These are phyloP conservation scores for Xylaria sp. DNA, from an alignment of 2,329 filamentous ascomycete species.

Conservation along the genomic window DNA sequence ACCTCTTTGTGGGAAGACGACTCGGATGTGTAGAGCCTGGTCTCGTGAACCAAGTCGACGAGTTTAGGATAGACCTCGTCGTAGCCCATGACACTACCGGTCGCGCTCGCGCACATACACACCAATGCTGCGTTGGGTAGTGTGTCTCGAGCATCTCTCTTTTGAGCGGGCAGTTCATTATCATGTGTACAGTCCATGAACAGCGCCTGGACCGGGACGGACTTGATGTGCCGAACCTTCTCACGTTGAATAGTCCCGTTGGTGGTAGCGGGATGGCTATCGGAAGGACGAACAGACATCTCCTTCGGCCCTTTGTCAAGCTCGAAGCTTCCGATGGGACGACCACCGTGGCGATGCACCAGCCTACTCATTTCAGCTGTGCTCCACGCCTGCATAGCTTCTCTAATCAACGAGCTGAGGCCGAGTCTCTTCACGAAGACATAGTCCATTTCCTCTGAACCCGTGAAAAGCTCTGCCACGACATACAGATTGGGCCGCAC, in stretches of 20 bases:
- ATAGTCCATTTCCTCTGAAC: slow-evolving; percentile 93
- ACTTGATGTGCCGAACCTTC: slow-evolving; percentile 73
- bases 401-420: slow-evolving; percentile 84
- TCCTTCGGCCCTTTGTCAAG: slow-evolving; percentile 74
- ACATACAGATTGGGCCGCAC: slow-evolving; percentile 85
- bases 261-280: slow-evolving; percentile 26
- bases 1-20: slow-evolving; percentile 59
- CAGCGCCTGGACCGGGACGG: slow-evolving; percentile 83
- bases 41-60: slow-evolving; percentile 91
- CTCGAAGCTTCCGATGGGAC: slow-evolving; percentile 95
- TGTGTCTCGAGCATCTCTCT: slow-evolving; percentile 88
- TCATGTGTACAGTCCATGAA: slow-evolving; percentile 99
- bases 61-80: slow-evolving; percentile 93
- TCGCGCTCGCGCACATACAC: slow-evolving; percentile 91
- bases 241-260: slow-evolving; percentile 46
- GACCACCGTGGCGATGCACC: slow-evolving; percentile 87
- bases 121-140: slow-evolving; percentile 90
- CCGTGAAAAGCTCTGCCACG: slow-evolving; percentile 91
- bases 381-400: slow-evolving; percentile 98
- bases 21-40: slow-evolving; percentile 70
- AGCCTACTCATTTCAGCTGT: slow-evolving; percentile 87
- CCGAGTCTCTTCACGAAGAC: slow-evolving; percentile 91
- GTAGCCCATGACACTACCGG: slow-evolving; percentile 95
- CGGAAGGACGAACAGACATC: slow-evolving; percentile 31
- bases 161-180: slow-evolving; percentile 93